Base-by-base conservation (phyloP, 2,329 filamentous ascomycete genomes). In the Immersiporthe knoxdaviesiana region DNA sequence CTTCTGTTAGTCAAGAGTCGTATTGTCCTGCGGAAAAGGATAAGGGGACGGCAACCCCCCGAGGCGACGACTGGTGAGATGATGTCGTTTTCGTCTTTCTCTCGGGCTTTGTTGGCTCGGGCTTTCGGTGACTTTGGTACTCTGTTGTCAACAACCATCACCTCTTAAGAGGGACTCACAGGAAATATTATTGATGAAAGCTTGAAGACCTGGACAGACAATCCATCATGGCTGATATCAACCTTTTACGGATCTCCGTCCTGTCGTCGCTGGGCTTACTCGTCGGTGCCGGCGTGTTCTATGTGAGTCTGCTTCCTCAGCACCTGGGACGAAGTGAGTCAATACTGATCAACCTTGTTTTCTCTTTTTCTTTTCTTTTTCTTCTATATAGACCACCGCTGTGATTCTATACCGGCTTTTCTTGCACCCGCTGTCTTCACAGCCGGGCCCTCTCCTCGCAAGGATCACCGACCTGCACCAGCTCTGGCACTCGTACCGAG, bases 401-500 rank as follows among this genome's bases (percentile, higher is more conserved):
- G 74, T 88, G 39, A 75, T 84, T 64, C 73, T 87, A 58, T 90
- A 91, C 75, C 82, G 87, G 67, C 73, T 90, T 68, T 88, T 84
- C 76, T 86, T 91, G 76, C 89, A 91, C 74, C 89, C 89, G 3
- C 79, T 91, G 12, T 84, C 88, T 24, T 87, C 85, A 69, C 90
- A 90, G 72, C 90, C 89, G 1, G 90, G 89, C 1, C 90, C 90
- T 0, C 79, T 90, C 62, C 76, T 90, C 56, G 88, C 87, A 68
- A 90, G 87, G 75, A 78, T 91, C 73, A 89, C 88, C n/a, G 84
- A 89, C 74, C 86, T 81, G 72, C 86, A 90, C 74, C 87, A 90
- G 76, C 85, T 91, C 39, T 94, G 92, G 78, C 89, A 93, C 73
- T 91, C 91, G 62, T 92, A 89, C 79, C 90, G 88, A 75, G 92